Percentiles rank a stretch among this genome's conserved stretches.
Conservation (phyloP, 2,329 filamentous ascomycete species). For the Tolypocladium endophyticum region DNA sequence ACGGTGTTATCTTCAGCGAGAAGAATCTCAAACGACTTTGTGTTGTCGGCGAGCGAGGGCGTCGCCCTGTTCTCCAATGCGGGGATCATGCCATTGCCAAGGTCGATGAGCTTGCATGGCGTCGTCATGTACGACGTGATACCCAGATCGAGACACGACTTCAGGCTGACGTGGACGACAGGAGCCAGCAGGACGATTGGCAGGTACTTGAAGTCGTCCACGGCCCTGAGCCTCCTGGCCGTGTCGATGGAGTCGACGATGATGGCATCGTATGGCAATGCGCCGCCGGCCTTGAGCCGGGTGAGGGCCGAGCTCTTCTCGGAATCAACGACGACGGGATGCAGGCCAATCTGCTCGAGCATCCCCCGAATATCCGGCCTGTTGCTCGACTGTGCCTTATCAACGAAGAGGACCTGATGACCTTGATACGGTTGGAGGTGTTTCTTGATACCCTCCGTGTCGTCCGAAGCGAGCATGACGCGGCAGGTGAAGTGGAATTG, state of each 20-base stretch:
- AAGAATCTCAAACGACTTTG: conserved; percentile 89
- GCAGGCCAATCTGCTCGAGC: conserved; percentile 67
- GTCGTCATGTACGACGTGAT: conserved; percentile 99
- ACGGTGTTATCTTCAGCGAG: conserved; percentile 95
- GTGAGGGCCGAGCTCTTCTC: conserved; percentile 52
- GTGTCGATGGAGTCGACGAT: conserved; percentile 91
- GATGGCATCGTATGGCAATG: conserved; percentile 82
- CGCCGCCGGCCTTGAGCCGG: conserved; percentile 40
- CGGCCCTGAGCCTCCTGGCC: conserved; percentile 71
- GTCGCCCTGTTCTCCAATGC: conserved; percentile 89
- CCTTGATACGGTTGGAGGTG: conserved; percentile 84
- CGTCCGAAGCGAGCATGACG: conserved; percentile 73
- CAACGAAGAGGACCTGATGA: conserved; percentile 88
- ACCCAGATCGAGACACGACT: conserved; percentile 85
- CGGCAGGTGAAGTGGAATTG: conserved; percentile 95
- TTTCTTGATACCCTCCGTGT: conserved; percentile 67
- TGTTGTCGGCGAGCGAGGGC: conserved; percentile 84
- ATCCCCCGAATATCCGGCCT: conserved; percentile 68
- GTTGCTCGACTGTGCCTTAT: conserved; percentile 74
- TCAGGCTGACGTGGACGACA: conserved; percentile 80
- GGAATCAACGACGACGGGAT: conserved; percentile 77
- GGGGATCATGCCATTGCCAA: conserved; percentile 93
- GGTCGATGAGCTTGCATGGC: conserved; percentile 84
- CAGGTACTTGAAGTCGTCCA: conserved; percentile 96
- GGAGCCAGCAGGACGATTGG: conserved; percentile 89